Percentiles rank a stretch among this genome's conserved stretches.
Conservation (phyloP, 495 filamentous ascomycete genomes). For the Podospora bellae-mahoneyi region DNA sequence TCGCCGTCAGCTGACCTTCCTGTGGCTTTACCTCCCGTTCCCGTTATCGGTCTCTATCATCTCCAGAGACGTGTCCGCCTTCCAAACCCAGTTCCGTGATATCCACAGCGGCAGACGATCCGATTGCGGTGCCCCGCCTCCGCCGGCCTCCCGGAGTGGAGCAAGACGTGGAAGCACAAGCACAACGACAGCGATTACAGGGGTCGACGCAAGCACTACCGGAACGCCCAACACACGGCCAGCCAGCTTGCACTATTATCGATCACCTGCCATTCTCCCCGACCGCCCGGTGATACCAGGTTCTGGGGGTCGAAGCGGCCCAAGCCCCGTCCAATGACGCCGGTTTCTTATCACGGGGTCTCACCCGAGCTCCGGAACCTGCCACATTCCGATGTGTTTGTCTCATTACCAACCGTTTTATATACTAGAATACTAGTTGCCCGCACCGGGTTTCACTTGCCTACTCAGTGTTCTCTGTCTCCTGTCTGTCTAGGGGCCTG, state of each 20-base stretch:
- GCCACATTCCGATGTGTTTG: slow-evolving; percentile 14
- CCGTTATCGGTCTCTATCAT: background rate
- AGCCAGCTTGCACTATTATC: slow-evolving; percentile 13
- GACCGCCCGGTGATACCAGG: slow-evolving; percentile 21
- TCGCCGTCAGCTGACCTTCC: background rate
- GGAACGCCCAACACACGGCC: background rate
- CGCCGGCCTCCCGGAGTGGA: slow-evolving; percentile 19
- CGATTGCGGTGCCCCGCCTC: slow-evolving; percentile 29
- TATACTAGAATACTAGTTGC: slow-evolving; percentile 7
- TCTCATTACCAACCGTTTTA: background rate
- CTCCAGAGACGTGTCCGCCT: slow-evolving; percentile 7
- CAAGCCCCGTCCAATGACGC: slow-evolving; percentile 13
- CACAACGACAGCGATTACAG: background rate
- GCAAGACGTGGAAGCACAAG: background rate
- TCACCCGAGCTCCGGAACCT: slow-evolving; percentile 19
- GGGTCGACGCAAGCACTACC: slow-evolving; percentile 7
- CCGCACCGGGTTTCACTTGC: slow-evolving; percentile 8
- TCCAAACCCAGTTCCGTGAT: slow-evolving; percentile 13
- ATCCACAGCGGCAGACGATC: slow-evolving; percentile 26
- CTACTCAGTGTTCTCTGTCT: background rate
- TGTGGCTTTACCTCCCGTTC: background rate
- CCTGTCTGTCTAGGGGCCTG: background rate
- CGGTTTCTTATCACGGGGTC: slow-evolving; percentile 22
- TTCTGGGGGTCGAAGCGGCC: background rate
- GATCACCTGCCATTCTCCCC: slow-evolving; percentile 28